These are phyloP conservation scores for Cardamine occulta DNA, from an alignment of 345 rosid genomes.

Conservation along the genomic window DNA sequence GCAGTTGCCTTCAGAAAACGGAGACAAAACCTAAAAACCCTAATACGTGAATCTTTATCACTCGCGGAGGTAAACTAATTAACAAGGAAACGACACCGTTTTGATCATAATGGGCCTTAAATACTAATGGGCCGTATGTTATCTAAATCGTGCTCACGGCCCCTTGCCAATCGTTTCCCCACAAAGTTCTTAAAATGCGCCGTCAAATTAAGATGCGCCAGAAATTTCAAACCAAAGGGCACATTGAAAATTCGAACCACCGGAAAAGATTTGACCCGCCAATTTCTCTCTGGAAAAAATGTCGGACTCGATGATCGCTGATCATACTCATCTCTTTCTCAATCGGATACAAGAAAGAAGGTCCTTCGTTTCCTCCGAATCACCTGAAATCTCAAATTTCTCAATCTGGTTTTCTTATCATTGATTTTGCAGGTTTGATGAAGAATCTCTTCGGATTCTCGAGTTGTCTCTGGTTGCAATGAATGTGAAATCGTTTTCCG, in stretches of 20 bases:
- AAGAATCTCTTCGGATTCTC: conserved; percentile 63
- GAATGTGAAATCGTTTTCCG: conserved; percentile 53
- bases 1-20: conserved; percentile 24
- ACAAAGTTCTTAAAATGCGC: background rate
- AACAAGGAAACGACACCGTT: background rate
- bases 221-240: conserved; percentile 12
- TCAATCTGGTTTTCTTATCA: conserved; percentile 1
- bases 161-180: background rate
- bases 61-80: background rate
- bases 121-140: background rate
- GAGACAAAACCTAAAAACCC: conserved; percentile 8
- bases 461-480: conserved; percentile 55
- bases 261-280: conserved; percentile 35
- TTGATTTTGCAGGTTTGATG: conserved; percentile 56
- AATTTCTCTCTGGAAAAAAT: conserved; percentile 23
- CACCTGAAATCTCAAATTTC: conserved; percentile 9
- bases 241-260: conserved; percentile 5
- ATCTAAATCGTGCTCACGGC: background rate
- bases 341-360: conserved; percentile 55
- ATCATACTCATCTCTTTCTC: conserved; percentile 52
- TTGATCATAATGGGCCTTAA: background rate
- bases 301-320: conserved; percentile 39
- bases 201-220: conserved; percentile 17
- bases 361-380: conserved; percentile 39
- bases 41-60: background rate